Conservation (phyloP, 495 filamentous ascomycete genomes). For the Penicillium canariense region DNA sequence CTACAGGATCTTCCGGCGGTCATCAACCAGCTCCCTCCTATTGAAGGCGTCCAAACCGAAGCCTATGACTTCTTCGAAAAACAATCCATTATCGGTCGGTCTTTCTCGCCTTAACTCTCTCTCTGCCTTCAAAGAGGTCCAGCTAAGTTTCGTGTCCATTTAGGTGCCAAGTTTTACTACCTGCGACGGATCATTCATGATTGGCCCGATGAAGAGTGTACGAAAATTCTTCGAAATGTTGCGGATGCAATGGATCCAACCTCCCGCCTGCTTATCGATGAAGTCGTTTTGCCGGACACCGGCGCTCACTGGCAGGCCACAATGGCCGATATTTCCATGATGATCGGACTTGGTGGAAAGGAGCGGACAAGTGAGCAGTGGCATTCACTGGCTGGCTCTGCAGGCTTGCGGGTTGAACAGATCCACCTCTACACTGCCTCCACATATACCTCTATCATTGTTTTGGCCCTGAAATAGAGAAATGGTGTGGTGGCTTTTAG, state of each 20-base stretch:
- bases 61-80: conserved; percentile 50
- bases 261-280: conserved; percentile 42
- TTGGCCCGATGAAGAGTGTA: conserved; percentile 30
- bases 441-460: conserved; percentile 24
- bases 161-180: conserved; percentile 43
- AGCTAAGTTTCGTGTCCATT: conserved; percentile 5
- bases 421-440: conserved; percentile 36
- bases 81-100: conserved; percentile 45
- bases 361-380: conserved; percentile 41
- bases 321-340: conserved; percentile 38
- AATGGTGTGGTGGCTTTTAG: neutral
- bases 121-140: no score
- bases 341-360: conserved; percentile 32
- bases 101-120: neutral
- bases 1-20: conserved; percentile 52
- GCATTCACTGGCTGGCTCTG: conserved; percentile 33
- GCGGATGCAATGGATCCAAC: conserved; percentile 31
- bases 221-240: conserved; percentile 35
- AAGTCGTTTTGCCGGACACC: conserved; percentile 37
- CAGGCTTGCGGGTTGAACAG: conserved; percentile 42
- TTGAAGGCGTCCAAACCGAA: conserved; percentile 46
- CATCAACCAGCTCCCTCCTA: conserved; percentile 32
- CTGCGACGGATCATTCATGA: conserved; percentile 43
- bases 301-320: conserved; percentile 29
- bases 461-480: conserved; percentile 16